Conservation (phyloP, 345 rosid species). For the Euphorbia peplus region DNA sequence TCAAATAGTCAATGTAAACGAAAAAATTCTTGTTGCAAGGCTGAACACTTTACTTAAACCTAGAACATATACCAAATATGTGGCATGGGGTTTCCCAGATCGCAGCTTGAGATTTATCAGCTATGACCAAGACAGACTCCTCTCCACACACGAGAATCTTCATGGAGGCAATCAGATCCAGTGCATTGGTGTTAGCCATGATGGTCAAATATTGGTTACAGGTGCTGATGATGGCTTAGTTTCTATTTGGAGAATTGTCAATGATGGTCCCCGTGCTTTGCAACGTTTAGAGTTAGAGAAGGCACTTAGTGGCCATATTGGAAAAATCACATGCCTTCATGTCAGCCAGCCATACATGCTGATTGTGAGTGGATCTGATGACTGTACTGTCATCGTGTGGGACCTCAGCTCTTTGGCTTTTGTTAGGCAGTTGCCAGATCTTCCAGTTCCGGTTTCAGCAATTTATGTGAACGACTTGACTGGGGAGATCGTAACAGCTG, state of each 20-base stretch:
- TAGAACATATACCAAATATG: slow-evolving; percentile 75
- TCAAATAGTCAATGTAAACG: slow-evolving; percentile 73
- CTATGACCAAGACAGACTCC: slow-evolving; percentile 93
- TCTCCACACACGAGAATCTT: slow-evolving; percentile 95
- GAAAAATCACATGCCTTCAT: slow-evolving; percentile 79
- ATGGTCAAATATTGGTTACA: slow-evolving; percentile 84
- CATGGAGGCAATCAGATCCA: slow-evolving; percentile 91
- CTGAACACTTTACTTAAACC: slow-evolving; percentile 80
- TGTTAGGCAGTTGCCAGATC: slow-evolving; percentile 84
- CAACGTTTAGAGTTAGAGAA: slow-evolving; percentile 66
- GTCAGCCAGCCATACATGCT: slow-evolving; percentile 98
- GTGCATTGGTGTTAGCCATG: slow-evolving; percentile 83
- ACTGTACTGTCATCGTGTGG: slow-evolving; percentile 92
- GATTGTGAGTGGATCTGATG: slow-evolving; percentile 93
- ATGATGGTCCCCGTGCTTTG: slow-evolving; percentile 55
- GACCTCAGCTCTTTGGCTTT: slow-evolving; percentile 87
- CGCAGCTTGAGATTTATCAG: slow-evolving; percentile 92
- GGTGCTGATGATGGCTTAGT: slow-evolving; percentile 94
- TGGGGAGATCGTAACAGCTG: slow-evolving; percentile 92
- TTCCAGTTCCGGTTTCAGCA: slow-evolving; percentile 86
- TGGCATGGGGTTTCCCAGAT: slow-evolving; percentile 97
- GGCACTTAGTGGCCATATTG: slow-evolving; percentile 78
- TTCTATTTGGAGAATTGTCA: slow-evolving; percentile 83
- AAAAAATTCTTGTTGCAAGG: slow-evolving; percentile 80
- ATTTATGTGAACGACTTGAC: slow-evolving; percentile 86